Base-by-base conservation (phyloP, 129 eudicot genomes). In the Gnaphalium uliginosum region DNA sequence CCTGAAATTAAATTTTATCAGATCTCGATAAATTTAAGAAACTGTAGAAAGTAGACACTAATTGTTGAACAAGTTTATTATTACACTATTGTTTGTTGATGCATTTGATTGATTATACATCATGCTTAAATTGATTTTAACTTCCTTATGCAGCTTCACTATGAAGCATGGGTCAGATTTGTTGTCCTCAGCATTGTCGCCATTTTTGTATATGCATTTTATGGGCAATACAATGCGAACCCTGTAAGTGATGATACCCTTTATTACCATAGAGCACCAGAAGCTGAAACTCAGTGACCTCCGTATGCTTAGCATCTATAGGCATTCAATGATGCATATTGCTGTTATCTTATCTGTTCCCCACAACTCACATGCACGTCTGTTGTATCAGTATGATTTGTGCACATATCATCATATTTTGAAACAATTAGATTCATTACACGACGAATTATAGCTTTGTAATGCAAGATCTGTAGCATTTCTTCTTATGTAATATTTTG, bases 81-180 rank as follows among this genome's bases (percentile, higher is more conserved):
- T 67, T 19, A 9, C 22, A 69, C 9, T 22, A 58, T 19, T 58
- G 64, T 23, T 58, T 71, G 1, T 71, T 27, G 10, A 18, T 19
- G 50, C 61, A 46, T 43, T 46, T 71, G 26, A 11, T 53, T 51
- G 1, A 53, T 30, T 8, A 54, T 29, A 10, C 5, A 32, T 32
- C 32, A 13, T 17, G 32, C 17, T 46, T 27, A 64, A 48, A 64
- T 43, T 65, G 68, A 79, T 37, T 65, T 22, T 51, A 53, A 67
- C 21, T 43, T 75, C 63, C 62, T 74, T 86, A 65, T 88, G 92
- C 99, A 94, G 99, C 85, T 94, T 67, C 96, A 94, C 78, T 86
- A 86, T 72, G 99, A 90, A 85, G 96, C 90, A 76, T 94, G 96
- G 97, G 87, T 89, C 81, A 87, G 99, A 83, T 94, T 94, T 78